phyloP scores from a whole-genome alignment of 169 alveolate species.

The Nephromyces sp. region DNA sequence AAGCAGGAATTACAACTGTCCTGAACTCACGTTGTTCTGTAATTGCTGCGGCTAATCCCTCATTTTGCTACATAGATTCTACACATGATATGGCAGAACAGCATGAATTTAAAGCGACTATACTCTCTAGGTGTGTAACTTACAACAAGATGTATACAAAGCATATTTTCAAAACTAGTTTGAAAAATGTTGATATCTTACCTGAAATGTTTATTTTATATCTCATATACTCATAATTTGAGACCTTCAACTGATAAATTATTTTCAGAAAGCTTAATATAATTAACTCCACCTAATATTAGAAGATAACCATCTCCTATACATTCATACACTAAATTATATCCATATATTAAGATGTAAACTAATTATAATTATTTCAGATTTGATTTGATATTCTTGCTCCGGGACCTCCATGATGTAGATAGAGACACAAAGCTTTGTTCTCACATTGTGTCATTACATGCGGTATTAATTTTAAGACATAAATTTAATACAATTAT shows the following conservation, averaged over 20 bases:
- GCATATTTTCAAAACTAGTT: too few species aligned
- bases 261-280: background rate
- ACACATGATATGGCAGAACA: conserved; percentile 90
- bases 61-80: conserved; percentile 94
- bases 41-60: conserved; percentile 99
- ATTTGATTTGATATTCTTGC: conserved; percentile 93
- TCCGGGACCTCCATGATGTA: conserved; percentile 87
- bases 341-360: background rate
- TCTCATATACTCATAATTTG: too few species aligned
- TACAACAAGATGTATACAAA: too few species aligned
- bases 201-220: too few species aligned
- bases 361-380: conserved; percentile 55
- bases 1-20: conserved; percentile 99
- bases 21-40: conserved; percentile 77
- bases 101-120: conserved; percentile 95
- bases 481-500: too few species aligned
- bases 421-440: conserved; percentile 83
- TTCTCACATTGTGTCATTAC: conserved; percentile 74
- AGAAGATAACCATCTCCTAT: background rate
- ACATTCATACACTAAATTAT: too few species aligned
- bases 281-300: background rate
- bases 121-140: conserved; percentile 57
- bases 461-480: conserved; percentile 35
- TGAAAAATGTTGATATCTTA: too few species aligned
- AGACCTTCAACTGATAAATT: background rate